Percentiles rank a stretch among this genome's conserved stretches.
Conservation (phyloP, 495 filamentous ascomycete species). For the Daldinia decipiens region DNA sequence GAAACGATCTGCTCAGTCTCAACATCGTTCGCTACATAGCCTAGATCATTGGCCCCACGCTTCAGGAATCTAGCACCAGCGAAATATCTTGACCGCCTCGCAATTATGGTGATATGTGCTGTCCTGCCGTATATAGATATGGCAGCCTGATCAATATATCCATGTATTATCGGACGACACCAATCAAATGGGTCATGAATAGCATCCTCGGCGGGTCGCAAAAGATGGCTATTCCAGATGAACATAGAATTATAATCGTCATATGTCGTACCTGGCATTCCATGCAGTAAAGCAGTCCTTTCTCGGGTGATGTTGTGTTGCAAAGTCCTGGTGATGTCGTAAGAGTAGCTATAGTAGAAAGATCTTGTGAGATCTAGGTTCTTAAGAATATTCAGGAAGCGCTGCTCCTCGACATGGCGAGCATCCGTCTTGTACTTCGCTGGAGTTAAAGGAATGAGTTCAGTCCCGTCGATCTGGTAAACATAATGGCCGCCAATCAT, state of each 20-base stretch:
- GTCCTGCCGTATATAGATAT: constrained; percentile 84
- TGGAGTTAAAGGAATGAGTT: constrained; percentile 83
- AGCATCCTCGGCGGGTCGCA: constrained; percentile 74
- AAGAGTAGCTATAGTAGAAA: constrained; percentile 99
- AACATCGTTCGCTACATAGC: constrained; percentile 98
- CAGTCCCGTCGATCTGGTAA: constrained; percentile 95
- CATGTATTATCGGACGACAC: constrained; percentile 96
- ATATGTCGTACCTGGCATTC: constrained; percentile 63
- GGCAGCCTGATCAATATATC: constrained; percentile 91
- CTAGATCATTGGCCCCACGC: constrained; percentile 92
- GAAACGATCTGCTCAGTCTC: constrained; percentile 99
- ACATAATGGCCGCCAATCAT: constrained; percentile 96
- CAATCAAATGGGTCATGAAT: constrained; percentile 89
- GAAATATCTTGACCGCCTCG: constrained; percentile 90
- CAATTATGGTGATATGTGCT: constrained; percentile 93
- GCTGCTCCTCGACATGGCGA: constrained; percentile 84
- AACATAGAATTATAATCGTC: constrained; percentile 93
- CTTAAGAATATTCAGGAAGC: constrained; percentile 87
- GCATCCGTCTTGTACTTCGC: constrained; percentile 78
- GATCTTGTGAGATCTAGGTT: constrained; percentile 89
- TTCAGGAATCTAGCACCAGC: constrained; percentile 95
- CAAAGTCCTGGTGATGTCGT: constrained; percentile 91
- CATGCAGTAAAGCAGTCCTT: constrained; percentile 72
- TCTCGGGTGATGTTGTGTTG: constrained; percentile 93
- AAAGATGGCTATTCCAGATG: constrained; percentile 93